These are phyloP conservation scores for Trichosporon sp. DNA, from an alignment of 1,284 basidiomycete genomes.

Conservation along the genomic window DNA sequence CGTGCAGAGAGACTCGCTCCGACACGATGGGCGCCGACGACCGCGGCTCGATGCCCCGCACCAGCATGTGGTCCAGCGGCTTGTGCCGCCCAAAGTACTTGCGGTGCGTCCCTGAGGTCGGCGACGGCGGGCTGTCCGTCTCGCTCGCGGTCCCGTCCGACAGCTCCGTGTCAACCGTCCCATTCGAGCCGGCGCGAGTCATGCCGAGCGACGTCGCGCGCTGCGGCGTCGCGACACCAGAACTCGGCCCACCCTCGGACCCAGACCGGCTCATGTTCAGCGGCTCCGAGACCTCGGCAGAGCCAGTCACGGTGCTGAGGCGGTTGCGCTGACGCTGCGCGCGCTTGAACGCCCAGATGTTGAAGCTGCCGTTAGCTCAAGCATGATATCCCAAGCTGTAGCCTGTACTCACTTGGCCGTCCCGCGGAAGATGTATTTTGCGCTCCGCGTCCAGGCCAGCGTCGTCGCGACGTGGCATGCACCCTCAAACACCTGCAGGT, in stretches of 20 bases:
- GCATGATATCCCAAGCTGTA: not conserved
- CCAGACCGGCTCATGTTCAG: not conserved
- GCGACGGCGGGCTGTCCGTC: not conserved
- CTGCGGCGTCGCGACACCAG: not conserved
- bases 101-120: not conserved
- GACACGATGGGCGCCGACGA: conserved; percentile 60
- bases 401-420: conserved; percentile 40
- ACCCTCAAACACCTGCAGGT: conserved; percentile 52
- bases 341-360: conserved; percentile 48
- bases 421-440: conserved; percentile 48
- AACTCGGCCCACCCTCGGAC: not conserved
- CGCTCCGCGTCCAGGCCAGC: conserved; percentile 45
- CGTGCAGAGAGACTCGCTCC: conserved; percentile 78
- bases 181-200: not conserved
- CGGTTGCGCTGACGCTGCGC: conserved; percentile 21
- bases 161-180: not conserved
- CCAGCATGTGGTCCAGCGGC: conserved; percentile 24
- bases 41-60: conserved; percentile 36
- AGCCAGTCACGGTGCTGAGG: not conserved
- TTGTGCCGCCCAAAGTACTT: not conserved
- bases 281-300: not conserved
- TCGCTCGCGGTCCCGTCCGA: not conserved
- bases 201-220: not conserved
- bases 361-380: conserved; percentile 33
- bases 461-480: conserved; percentile 49